Conservation (phyloP, 352 stramenopile genomes). For the Blastocystis sp. region DNA sequence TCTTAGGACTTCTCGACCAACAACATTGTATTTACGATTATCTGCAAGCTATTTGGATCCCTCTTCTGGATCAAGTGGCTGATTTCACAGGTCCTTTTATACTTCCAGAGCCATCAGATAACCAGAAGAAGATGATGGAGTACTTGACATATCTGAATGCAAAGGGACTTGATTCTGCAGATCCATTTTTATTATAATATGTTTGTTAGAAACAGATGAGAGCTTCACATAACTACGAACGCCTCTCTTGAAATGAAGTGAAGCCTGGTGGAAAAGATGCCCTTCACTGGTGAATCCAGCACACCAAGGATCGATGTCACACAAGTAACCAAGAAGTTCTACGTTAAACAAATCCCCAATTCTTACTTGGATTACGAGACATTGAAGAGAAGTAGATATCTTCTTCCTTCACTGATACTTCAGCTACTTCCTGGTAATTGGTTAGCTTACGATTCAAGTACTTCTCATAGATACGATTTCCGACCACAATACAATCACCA, state of each 20-base stretch:
- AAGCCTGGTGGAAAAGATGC: not conserved
- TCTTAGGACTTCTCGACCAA: not conserved
- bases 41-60: not conserved
- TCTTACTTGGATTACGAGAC: not conserved
- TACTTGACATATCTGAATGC: not conserved
- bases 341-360: not conserved
- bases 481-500: not conserved
- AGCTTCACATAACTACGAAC: not conserved
- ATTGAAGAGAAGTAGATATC: constrained; percentile 4
- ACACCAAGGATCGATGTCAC: constrained; percentile 13
- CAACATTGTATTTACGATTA: constrained; percentile 35
- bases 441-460: not conserved
- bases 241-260: not conserved
- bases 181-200: not conserved
- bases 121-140: not conserved
- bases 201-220: not conserved
- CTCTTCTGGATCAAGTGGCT: not conserved
- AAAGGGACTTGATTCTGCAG: not conserved
- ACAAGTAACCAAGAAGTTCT: not conserved
- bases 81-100: not conserved
- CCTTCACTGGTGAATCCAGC: constrained; percentile 11
- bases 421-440: not conserved
- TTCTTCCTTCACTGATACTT: not conserved
- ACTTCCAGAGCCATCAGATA: not conserved
- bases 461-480: not conserved